Evolutionary conservation across 1,284 basidiomycete species (phyloP).

Genomic region (Meira miltonrushii): DNA sequence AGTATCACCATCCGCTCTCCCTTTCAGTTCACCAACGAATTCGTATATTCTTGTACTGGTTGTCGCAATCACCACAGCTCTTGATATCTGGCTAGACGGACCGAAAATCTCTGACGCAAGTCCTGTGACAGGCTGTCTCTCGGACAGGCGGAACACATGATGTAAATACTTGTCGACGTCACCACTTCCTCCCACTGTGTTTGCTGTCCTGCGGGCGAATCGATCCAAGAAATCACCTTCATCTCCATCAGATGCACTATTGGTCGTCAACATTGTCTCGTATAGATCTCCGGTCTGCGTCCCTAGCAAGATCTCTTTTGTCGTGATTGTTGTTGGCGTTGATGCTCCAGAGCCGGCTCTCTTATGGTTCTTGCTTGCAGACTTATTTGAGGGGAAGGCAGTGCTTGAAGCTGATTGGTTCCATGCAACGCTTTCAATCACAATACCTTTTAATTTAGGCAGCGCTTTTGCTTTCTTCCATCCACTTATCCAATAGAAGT

Average conservation of each 20-base stretch:
- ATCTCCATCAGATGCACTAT: constrained; percentile 55
- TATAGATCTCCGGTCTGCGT: constrained; percentile 54
- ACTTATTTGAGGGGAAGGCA: background rate
- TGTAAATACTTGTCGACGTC: constrained; percentile 37
- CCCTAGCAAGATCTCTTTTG: constrained; percentile 82
- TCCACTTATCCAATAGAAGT: constrained; percentile 67
- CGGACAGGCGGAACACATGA: constrained; percentile 36
- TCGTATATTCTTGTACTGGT: constrained; percentile 88
- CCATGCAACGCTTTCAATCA: constrained; percentile 88
- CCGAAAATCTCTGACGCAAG: constrained; percentile 28
- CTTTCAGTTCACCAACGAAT: constrained; percentile 64
- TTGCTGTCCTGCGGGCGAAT: constrained; percentile 41
- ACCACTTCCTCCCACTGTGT: constrained; percentile 20
- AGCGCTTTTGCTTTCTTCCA: constrained; percentile 41
- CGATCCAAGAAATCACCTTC: constrained; percentile 49
- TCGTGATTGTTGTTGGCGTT: constrained; percentile 44
- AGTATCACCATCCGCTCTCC: constrained; percentile 59
- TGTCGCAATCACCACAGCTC: constrained; percentile 65
- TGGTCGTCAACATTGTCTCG: constrained; percentile 67
- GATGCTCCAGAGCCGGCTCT: background rate
- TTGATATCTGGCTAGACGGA: constrained; percentile 8
- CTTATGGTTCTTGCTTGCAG: background rate
- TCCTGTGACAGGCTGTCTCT: constrained; percentile 43
- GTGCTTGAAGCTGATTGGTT: constrained; percentile 54
- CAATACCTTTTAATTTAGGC: constrained; percentile 68